Evolutionary conservation across 176 grass and related monocot species (phyloP).

Genomic region (Musa acuminata): DNA sequence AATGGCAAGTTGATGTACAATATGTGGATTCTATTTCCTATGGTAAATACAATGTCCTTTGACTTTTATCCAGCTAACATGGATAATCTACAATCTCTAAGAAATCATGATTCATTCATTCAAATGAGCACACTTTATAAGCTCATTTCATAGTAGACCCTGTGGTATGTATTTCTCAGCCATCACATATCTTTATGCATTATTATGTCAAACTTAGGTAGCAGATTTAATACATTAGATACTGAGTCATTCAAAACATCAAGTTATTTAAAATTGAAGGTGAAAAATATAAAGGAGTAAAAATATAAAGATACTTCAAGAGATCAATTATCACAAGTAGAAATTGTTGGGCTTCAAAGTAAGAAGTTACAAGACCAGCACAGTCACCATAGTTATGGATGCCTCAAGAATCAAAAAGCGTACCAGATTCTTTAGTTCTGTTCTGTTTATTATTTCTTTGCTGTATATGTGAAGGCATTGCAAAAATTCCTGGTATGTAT

Average conservation of each 20-base stretch:
- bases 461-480: constrained; percentile 99
- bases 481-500: constrained; percentile 94
- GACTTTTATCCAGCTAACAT: not conserved
- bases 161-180: not conserved
- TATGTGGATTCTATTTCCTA: no score
- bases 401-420: constrained; percentile 13
- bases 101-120: not conserved
- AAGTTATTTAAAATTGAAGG: no score
- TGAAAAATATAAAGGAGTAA: no score
- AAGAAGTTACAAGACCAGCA: not conserved
- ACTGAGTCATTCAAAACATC: not conserved
- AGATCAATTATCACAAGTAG: no score
- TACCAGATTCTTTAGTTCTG: constrained; percentile 93
- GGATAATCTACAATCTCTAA: not conserved
- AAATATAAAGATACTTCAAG: no score
- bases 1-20: no score
- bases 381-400: not conserved
- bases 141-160: not conserved
- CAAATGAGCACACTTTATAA: no score
- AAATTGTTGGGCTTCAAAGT: not conserved
- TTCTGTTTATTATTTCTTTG: constrained; percentile 91
- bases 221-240: not conserved
- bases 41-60: no score
- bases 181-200: not conserved
- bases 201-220: not conserved